These are phyloP conservation scores for Danielia oregonensis DNA, from an alignment of 805 yeast species.

Conservation along the genomic window DNA sequence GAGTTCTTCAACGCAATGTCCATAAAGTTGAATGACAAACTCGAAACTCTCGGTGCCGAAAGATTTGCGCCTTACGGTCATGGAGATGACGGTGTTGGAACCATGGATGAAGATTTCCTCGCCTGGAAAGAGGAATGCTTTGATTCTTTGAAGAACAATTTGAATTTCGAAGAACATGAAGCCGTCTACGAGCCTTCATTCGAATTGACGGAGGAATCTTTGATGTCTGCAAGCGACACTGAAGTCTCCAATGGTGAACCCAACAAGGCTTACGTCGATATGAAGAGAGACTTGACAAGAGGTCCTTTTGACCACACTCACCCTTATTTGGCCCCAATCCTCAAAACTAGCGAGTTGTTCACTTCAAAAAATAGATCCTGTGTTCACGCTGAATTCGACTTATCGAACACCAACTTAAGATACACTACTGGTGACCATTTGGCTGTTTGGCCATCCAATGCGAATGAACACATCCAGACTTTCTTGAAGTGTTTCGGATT, in stretches of 20 bases:
- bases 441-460: conserved; percentile 91
- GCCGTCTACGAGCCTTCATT: conserved; percentile 71
- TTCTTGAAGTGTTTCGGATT: conserved; percentile 66
- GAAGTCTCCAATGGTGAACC: conserved; percentile 75
- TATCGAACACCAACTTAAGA: conserved; percentile 67
- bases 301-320: conserved; percentile 81
- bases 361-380: conserved; percentile 64
- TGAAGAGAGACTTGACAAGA: conserved; percentile 34
- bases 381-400: conserved; percentile 85
- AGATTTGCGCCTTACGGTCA: conserved; percentile 75
- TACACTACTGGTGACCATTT: conserved; percentile 96
- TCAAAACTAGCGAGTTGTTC: conserved; percentile 66
- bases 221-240: conserved; percentile 24
- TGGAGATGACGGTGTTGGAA: conserved; percentile 94
- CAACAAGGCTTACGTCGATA: conserved; percentile 41
- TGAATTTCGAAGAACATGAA: conserved; percentile 77
- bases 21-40: conserved; percentile 50
- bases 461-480: conserved; percentile 66
- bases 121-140: conserved; percentile 85
- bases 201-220: conserved; percentile 36
- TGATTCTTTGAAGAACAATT: conserved; percentile 57
- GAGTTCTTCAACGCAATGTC: conserved; percentile 88
- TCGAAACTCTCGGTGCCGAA: conserved; percentile 64
- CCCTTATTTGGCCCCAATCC: conserved; percentile 76
- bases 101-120: conserved; percentile 92